Base-by-base conservation (phyloP, 1,284 basidiomycete species). In the Papiliotrema terrestris region DNA sequence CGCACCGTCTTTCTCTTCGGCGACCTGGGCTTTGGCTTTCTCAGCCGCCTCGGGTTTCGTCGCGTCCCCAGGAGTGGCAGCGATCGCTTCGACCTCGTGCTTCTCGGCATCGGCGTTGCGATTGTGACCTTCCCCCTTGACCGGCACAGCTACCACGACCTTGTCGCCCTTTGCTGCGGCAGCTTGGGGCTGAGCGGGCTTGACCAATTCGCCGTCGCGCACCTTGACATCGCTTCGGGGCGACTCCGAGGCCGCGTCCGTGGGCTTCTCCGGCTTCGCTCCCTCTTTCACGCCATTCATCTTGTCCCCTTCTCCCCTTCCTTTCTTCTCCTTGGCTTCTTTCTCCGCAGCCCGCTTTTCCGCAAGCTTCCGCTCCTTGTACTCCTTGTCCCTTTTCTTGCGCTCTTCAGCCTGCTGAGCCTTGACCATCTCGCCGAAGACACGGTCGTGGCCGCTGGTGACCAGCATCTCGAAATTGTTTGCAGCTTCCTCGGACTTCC, bases 321-420 rank as follows among this genome's bases (percentile, higher is more conserved):
- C 29, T 46, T 51, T 54, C 48, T 41, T 39, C 46, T 49, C 36
- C 35, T 41, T 51, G 20, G 36, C 56, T 20, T 50, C 57, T 23
- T 62, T 55, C 45, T 56, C 58, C 8, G 54, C 73, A 49, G 55
- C 56, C 66, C 82, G 83, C 73, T 82, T 83, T 56, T 76, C 77
- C 23, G 70, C 74, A 58, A 84, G 85, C 65, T 73, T 78, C 60
- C 78, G 55, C 49, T 73, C 59, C 49, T 55, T 45, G 45, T 80
- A 66, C 78, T 73, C 68, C 20, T 71, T 72, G 25, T 80, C 82
- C 61, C 60, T 61, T 54, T 62, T 63, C 83, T 60, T 61, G 54
- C 80, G 88, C 20, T 82, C 81, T 46, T 82, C 77, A 9, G 85
- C 84, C 26, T 89, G 69, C 6, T 76, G 74, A 4, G 86, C 85